Base-by-base conservation (phyloP, 192 early-diverging fungal genomes). In the Kappamyces sp. region DNA sequence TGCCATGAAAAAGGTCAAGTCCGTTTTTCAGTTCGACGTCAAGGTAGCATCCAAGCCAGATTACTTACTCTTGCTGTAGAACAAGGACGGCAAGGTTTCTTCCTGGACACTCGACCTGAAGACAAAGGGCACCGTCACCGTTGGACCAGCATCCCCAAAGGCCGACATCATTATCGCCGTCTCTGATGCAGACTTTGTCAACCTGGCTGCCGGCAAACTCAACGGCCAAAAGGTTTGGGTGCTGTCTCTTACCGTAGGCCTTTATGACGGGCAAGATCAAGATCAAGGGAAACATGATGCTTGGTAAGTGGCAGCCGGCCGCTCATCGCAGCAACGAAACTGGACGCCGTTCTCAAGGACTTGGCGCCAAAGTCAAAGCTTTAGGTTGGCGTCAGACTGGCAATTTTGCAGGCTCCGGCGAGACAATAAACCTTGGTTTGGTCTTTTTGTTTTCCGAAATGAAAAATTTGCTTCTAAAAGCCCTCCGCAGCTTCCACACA, bases 1-100 rank as follows among this genome's bases (percentile, higher is more conserved):
- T 7, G 60, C 73, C 52, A 66, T 90, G 47, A 88, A 86, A 57
- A 82, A 87, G 74, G 77, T 86, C 51, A 91, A 91, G 51, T 87
- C 85, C 22, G 46, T 71, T 46, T 71, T 71, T 65, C 69, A 71
- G 59, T 62, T 70, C 45, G 59, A 66, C 45, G 55, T 66, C 38
- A 70, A 71, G 65, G 62, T 67, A 52, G n/a, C 22, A 29, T 52
- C 33, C 45, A 35, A 39, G 63, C 49, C 54, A 43, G 43, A 4
- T 8, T 51, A 7, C 52, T 59, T 11, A 4, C 6, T 12, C 6
- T 32, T 58, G 22, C 8, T 9, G 15, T 31, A 65, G 64, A 68
- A 68, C 60, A 46, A 62, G 32, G 66, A 46, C 30, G 67, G 65
- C 29, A 57, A 64, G 54, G 68, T 63, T 12, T 67, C 70, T 47